Percentiles rank a stretch among this genome's conserved stretches.
phyloP scores from a whole-genome alignment of 169 alveolate genomes.

The Babesia bovis region DNA sequence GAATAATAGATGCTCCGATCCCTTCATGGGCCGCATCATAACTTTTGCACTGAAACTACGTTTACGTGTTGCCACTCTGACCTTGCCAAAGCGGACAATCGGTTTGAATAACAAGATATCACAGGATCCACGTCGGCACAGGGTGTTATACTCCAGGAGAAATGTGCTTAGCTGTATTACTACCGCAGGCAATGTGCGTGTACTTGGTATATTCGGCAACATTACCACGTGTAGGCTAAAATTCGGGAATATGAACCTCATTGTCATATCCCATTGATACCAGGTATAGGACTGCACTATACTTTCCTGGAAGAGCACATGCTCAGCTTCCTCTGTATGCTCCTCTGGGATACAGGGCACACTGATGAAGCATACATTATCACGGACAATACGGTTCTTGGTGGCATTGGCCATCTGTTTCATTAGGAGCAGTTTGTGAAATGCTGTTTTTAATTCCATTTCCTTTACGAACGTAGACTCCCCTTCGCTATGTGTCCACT shows the following conservation, averaged over 20 bases:
- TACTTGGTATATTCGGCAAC: not conserved
- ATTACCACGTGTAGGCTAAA: constrained; percentile 6
- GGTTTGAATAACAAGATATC: constrained; percentile 29
- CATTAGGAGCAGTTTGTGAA: constrained; percentile 20
- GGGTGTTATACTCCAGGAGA: not conserved
- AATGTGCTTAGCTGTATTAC: constrained; percentile 15
- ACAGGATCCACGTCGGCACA: constrained; percentile 5
- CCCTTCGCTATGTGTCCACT: constrained; percentile 14
- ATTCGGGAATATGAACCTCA: constrained; percentile 14
- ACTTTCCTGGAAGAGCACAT: not conserved
- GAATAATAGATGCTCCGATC: constrained; percentile 10
- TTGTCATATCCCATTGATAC: not conserved
- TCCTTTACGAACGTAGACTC: constrained; percentile 32
- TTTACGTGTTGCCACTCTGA: not conserved
- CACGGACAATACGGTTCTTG: not conserved
- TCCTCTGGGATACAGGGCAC: constrained; percentile 7
- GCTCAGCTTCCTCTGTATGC: not conserved
- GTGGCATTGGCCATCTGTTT: constrained; percentile 19
- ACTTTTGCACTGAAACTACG: constrained; percentile 48
- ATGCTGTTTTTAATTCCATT: constrained; percentile 8
- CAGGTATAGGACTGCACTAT: constrained; percentile 2
- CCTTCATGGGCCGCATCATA: not conserved
- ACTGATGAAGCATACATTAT: constrained; percentile 3
- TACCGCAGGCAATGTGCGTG: not conserved
- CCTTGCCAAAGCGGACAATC: constrained; percentile 10